Evolutionary conservation across 139 green algal genomes (phyloP).

Genomic region (Desmodesmus armatus): DNA sequence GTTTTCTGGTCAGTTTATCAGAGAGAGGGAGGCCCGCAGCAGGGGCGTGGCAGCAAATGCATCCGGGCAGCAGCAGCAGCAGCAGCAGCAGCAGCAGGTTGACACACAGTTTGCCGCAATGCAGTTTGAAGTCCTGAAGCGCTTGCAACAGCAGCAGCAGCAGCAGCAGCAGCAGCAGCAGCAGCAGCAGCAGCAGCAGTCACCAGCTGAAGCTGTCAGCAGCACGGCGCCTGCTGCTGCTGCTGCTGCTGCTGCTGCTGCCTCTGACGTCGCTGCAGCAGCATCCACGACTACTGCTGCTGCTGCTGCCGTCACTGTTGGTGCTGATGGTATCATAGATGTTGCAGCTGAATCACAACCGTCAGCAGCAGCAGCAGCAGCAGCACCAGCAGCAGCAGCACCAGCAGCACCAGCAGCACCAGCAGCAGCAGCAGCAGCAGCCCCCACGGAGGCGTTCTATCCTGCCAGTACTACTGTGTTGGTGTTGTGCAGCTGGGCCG

Average conservation of each 20-base stretch:
- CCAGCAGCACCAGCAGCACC: slow-evolving; percentile 3
- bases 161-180: too few species aligned
- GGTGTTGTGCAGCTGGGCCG: slow-evolving; percentile 5
- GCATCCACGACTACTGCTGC: too few species aligned
- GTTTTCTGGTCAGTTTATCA: slow-evolving; percentile 4
- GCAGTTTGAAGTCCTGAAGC: slow-evolving; percentile 4
- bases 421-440: slow-evolving; percentile 24
- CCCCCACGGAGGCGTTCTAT: not conserved
- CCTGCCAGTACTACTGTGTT: slow-evolving; percentile 12
- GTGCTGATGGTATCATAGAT: too few species aligned
- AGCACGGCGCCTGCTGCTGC: too few species aligned
- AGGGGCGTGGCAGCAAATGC: not conserved
- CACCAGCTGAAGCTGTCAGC: too few species aligned
- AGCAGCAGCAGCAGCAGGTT: slow-evolving; percentile 12
- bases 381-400: not conserved
- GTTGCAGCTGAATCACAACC: too few species aligned
- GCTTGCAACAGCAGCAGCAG: not conserved
- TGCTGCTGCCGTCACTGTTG: too few species aligned
- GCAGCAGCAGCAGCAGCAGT: too few species aligned
- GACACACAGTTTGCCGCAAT: slow-evolving; percentile 10
- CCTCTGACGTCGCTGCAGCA: too few species aligned
- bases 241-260: too few species aligned
- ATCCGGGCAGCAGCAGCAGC: slow-evolving; percentile 17
- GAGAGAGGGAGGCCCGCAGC: not conserved
- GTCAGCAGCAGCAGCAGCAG: not conserved